Evolutionary conservation across 169 alveolate genomes (phyloP).

Genomic region (Plasmodium gaboni): DNA sequence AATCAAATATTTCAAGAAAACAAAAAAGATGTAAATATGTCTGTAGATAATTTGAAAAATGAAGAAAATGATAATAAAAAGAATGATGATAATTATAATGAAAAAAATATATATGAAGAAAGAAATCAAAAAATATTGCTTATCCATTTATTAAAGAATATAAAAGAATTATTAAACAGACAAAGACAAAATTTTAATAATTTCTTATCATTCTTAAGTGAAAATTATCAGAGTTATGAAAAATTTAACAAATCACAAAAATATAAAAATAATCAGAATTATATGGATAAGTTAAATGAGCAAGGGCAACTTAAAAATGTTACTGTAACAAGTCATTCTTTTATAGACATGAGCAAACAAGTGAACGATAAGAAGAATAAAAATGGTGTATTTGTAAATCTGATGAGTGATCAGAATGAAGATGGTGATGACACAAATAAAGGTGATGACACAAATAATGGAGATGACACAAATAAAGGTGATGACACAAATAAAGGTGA

Average conservation of each 20-base stretch:
- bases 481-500: not conserved
- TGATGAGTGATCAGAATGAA: not conserved
- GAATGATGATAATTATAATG: not conserved
- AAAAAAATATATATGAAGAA: conserved; percentile 32
- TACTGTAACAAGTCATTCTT: not conserved
- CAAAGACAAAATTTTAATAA: conserved; percentile 44
- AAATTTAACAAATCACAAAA: not conserved
- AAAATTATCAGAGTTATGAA: conserved; percentile 54
- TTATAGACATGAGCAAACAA: not conserved
- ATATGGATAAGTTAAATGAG: not conserved
- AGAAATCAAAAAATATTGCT: conserved; percentile 36
- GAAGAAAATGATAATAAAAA: not conserved
- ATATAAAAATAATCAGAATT: conserved; percentile 5
- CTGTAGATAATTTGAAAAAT: not conserved
- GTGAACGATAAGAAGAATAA: not conserved
- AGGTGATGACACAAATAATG: not conserved
- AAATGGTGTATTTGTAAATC: not conserved
- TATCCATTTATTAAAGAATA: conserved; percentile 46
- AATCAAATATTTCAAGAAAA: not conserved
- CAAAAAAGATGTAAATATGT: not conserved
- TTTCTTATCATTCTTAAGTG: conserved; percentile 63
- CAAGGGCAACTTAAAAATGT: not conserved
- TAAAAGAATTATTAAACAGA: conserved; percentile 46
- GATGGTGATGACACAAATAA: not conserved
- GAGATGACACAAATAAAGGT: not conserved